Evolutionary conservation across 176 grass and related monocot genomes (phyloP).

Genomic region (Hordeum marinum): DNA sequence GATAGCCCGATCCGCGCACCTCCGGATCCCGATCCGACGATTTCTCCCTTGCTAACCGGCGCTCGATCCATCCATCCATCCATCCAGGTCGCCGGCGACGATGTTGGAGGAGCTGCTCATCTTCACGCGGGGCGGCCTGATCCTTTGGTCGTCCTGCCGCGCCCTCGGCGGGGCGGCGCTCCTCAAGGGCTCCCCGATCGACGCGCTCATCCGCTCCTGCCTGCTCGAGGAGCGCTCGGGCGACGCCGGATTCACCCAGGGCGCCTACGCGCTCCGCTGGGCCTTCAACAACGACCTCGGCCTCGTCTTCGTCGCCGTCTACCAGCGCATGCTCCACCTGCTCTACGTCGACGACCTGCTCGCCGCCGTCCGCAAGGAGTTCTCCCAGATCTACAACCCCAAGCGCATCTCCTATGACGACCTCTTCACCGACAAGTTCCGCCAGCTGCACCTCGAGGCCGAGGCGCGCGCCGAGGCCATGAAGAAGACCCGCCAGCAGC

Average conservation of each 20-base stretch:
- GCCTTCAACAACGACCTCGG: slow-evolving; percentile 91
- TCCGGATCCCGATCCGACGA: neutral
- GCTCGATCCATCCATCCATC: neutral
- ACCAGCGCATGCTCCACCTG: slow-evolving; percentile 85
- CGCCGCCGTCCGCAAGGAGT: slow-evolving; percentile 56
- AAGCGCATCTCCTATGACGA: slow-evolving; percentile 29
- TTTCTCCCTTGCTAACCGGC: neutral
- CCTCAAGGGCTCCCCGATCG: slow-evolving; percentile 87
- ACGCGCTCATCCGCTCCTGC: slow-evolving; percentile 88
- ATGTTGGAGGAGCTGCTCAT: slow-evolving; percentile 97
- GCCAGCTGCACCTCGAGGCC: slow-evolving; percentile 84
- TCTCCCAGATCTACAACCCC: slow-evolving; percentile 56
- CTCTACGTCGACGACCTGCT: slow-evolving; percentile 93
- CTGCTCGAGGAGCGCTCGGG: slow-evolving; percentile 92
- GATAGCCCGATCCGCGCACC: neutral
- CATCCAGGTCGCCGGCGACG: neutral
- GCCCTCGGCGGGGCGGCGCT: slow-evolving; percentile 43
- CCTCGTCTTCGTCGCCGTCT: slow-evolving; percentile 89
- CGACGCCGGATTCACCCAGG: slow-evolving; percentile 62
- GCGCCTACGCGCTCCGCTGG: slow-evolving; percentile 84
- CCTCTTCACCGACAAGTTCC: slow-evolving; percentile 47
- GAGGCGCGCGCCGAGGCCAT: slow-evolving; percentile 74
- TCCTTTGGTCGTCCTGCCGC: slow-evolving; percentile 84
- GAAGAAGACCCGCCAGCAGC: slow-evolving; percentile 68
- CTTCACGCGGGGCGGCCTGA: slow-evolving; percentile 92